Evolutionary conservation across 2,329 filamentous ascomycete species (phyloP).

Genomic region (Ophioceras dolichostomum): DNA sequence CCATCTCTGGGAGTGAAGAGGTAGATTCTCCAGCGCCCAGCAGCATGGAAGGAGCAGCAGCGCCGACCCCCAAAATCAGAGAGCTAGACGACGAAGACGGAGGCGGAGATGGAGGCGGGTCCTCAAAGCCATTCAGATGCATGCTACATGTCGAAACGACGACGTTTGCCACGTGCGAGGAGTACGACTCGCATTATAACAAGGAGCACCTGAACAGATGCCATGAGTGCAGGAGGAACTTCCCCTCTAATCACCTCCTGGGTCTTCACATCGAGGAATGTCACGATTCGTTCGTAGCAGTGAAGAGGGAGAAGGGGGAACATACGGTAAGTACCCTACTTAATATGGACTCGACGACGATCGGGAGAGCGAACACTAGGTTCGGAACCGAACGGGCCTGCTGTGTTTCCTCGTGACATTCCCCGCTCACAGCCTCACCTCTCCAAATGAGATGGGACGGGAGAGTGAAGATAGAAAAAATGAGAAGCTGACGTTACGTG

Average conservation of each 20-base stretch:
- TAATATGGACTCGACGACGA: no score
- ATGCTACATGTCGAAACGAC: constrained; percentile 61
- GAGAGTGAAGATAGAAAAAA: neutral
- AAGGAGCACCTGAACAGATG: constrained; percentile 77
- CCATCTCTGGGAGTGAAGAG: neutral
- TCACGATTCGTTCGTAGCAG: constrained; percentile 69
- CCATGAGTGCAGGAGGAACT: constrained; percentile 72
- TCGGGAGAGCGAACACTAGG: no score
- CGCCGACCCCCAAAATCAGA: constrained; percentile 40
- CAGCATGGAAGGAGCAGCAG: constrained; percentile 1
- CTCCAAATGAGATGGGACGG: no score
- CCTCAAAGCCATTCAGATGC: constrained; percentile 56
- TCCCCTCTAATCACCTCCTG: constrained; percentile 73
- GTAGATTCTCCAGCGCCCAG: constrained; percentile 1
- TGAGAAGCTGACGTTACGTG: neutral
- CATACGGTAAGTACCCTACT: constrained; percentile 77
- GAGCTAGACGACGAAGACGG: constrained; percentile 28
- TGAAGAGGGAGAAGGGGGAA: constrained; percentile 67
- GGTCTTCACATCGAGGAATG: constrained; percentile 80
- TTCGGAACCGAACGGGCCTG: no score
- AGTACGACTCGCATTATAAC: constrained; percentile 80
- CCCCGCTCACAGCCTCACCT: no score
- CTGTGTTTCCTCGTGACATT: no score
- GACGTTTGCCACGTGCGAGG: constrained; percentile 60
- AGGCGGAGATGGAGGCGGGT: constrained; percentile 15